Conservation (phyloP, 306 rosid species). For the Ceratonia siliqua region DNA sequence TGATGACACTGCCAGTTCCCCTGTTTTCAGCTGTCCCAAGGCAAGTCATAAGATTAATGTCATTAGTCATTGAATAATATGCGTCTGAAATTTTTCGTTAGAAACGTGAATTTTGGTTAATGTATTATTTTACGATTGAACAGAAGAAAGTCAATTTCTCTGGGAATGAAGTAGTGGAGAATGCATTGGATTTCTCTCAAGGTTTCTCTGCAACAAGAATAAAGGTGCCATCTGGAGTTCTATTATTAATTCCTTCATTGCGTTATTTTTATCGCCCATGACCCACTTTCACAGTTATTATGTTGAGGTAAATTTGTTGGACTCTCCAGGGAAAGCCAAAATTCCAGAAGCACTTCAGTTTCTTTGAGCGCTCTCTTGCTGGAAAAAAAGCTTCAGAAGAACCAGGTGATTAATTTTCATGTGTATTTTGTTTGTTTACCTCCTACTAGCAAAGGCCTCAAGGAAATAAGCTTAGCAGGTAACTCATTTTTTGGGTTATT, state of each 20-base stretch:
- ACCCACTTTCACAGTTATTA: background rate
- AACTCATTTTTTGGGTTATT: conserved; percentile 23
- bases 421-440: background rate
- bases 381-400: conserved; percentile 57
- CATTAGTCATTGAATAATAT: background rate
- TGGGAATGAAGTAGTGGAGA: conserved; percentile 37
- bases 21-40: conserved; percentile 43
- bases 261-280: background rate
- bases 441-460: background rate
- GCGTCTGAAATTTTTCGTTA: background rate
- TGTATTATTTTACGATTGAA: background rate
- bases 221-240: conserved; percentile 36
- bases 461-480: conserved; percentile 14
- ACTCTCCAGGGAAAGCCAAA: conserved; percentile 47
- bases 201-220: conserved; percentile 54
- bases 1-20: conserved; percentile 75
- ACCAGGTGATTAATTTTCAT: conserved; percentile 50
- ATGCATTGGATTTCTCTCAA: conserved; percentile 47
- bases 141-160: conserved; percentile 41
- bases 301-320: background rate
- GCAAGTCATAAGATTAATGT: conserved; percentile 31
- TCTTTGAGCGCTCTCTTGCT: conserved; percentile 47
- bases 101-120: background rate
- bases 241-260: background rate
- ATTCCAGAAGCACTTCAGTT: conserved; percentile 41